Conservation (phyloP, 148 eudicot species). For the Cornus florida region DNA sequence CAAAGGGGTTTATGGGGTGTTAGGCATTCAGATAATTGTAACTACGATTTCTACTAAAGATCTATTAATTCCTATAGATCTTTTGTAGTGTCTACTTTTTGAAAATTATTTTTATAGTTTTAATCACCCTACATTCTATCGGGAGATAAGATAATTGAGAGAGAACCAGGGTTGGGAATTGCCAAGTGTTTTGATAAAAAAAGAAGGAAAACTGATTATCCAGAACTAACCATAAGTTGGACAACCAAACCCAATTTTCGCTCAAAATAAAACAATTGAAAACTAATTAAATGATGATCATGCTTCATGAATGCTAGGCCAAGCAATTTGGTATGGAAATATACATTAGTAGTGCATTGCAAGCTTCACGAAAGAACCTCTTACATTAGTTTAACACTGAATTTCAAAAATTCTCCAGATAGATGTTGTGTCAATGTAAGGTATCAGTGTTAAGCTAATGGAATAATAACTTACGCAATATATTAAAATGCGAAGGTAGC, state of each 20-base stretch:
- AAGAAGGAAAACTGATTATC: background rate
- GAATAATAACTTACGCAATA: constrained; percentile 19
- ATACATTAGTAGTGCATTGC: background rate
- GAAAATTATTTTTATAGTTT: background rate
- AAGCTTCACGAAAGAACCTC: background rate
- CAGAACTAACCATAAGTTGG: background rate
- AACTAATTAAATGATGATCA: background rate
- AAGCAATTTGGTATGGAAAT: background rate
- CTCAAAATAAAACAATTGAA: background rate
- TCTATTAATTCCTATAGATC: too few relatives aligned
- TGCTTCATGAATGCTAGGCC: background rate
- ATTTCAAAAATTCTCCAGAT: background rate
- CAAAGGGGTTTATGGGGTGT: too few relatives aligned
- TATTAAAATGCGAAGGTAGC: constrained; percentile 3
- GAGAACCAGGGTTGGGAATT: background rate
- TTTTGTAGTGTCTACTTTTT: too few relatives aligned
- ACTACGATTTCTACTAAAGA: too few relatives aligned
- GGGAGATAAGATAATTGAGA: background rate
- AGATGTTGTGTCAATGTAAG: background rate
- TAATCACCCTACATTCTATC: background rate
- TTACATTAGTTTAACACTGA: background rate
- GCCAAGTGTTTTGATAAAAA: background rate
- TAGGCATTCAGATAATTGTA: too few relatives aligned
- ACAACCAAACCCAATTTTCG: background rate
- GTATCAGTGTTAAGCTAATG: background rate